Conservation (phyloP, 75 land plant species). For the Picea glauca region DNA sequence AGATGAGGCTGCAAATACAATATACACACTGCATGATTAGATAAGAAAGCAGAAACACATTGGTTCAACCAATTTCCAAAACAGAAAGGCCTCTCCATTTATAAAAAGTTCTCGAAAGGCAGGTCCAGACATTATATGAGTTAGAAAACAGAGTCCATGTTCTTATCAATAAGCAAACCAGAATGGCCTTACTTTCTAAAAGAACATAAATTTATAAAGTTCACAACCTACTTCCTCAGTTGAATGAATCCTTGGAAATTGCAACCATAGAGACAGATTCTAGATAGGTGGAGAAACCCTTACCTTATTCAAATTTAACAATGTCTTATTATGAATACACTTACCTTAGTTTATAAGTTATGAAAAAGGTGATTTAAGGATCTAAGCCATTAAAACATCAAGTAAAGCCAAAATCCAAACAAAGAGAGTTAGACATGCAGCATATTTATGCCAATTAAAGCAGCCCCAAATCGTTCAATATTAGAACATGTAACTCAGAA, state of each 20-base stretch:
- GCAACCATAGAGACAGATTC: background rate
- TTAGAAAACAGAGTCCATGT: background rate
- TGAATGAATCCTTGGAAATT: background rate
- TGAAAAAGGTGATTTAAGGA: background rate
- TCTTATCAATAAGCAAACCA: background rate
- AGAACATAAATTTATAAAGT: background rate
- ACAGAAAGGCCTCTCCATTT: background rate
- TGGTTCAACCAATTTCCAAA: background rate
- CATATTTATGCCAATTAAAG: too few species aligned
- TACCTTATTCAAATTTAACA: background rate
- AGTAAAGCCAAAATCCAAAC: background rate
- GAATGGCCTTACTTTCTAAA: background rate
- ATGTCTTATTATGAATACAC: background rate
- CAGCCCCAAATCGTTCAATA: too few species aligned
- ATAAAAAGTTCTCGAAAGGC: too few species aligned
- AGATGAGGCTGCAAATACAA: conserved; percentile 83
- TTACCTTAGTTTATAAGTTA: background rate
- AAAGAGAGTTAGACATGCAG: background rate
- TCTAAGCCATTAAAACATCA: background rate
- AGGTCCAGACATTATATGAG: too few species aligned
- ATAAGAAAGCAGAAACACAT: background rate
- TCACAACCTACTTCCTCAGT: background rate
- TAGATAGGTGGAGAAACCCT: background rate
- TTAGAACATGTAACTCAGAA: too few species aligned
- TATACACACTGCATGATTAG: background rate